Conservation (phyloP, 352 stramenopile species). For the Globisporangium splendens region DNA sequence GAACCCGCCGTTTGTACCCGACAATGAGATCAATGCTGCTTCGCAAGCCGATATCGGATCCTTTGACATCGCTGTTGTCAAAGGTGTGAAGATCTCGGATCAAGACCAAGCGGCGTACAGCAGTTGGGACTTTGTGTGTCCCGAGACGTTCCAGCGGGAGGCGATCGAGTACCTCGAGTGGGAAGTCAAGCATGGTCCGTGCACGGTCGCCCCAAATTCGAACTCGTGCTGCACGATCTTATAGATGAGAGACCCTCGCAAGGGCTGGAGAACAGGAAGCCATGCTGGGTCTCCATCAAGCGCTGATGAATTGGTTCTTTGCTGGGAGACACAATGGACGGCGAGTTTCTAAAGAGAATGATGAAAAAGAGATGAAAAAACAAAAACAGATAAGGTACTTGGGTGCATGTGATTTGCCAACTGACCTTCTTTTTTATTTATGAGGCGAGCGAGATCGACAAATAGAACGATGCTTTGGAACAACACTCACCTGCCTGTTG, state of each 20-base stretch:
- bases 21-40: conserved; percentile 84
- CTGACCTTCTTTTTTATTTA: too few relatives aligned
- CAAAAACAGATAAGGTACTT: too few relatives aligned
- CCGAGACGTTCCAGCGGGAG: conserved; percentile 76
- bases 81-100: conserved; percentile 69
- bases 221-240: conserved; percentile 70
- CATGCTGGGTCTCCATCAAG: too few relatives aligned
- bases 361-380: too few relatives aligned
- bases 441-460: too few relatives aligned
- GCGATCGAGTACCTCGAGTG: conserved; percentile 81
- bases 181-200: conserved; percentile 77
- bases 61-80: conserved; percentile 71
- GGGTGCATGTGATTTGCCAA: too few relatives aligned
- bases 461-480: too few relatives aligned
- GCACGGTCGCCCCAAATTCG: conserved; percentile 48
- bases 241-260: conserved; percentile 18
- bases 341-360: too few relatives aligned
- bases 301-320: too few relatives aligned
- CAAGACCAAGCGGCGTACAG: conserved; percentile 68
- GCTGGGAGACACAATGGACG: too few relatives aligned
- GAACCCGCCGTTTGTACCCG: conserved; percentile 67
- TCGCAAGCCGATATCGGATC: conserved; percentile 78
- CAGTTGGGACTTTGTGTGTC: conserved; percentile 72
- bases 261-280: too few relatives aligned
- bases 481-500: too few relatives aligned